These are phyloP conservation scores for Ochromonas danica DNA, from an alignment of 108 stramenopile genomes.

Conservation along the genomic window DNA sequence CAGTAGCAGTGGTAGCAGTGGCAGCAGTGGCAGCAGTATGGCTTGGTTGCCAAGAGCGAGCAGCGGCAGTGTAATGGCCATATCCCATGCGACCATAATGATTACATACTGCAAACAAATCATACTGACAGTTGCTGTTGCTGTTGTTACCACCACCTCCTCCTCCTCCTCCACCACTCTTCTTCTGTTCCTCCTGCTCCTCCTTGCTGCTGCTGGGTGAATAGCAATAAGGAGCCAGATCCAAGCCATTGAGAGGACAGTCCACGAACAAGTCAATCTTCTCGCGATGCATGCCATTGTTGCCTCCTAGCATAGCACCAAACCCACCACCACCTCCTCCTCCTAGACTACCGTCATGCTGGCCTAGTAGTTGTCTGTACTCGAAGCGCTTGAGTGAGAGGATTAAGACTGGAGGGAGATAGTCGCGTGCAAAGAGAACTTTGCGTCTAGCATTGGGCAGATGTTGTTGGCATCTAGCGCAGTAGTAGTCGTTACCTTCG, in stretches of 20 bases:
- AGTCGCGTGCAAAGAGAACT: background rate
- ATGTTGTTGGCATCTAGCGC: background rate
- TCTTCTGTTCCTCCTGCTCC: too few species aligned
- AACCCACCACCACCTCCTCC: background rate
- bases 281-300: conserved; percentile 16
- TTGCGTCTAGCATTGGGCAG: background rate
- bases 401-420: conserved; percentile 3
- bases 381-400: conserved; percentile 25
- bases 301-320: background rate
- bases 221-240: conserved; percentile 10
- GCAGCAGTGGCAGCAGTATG: too few species aligned
- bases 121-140: conserved; percentile 3
- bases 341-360: background rate
- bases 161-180: too few species aligned
- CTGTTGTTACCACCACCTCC: background rate
- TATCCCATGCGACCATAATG: conserved; percentile 33
- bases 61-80: conserved; percentile 39
- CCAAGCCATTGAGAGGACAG: conserved; percentile 28
- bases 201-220: too few species aligned
- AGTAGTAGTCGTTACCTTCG: conserved; percentile 21
- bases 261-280: conserved; percentile 34
- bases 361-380: background rate
- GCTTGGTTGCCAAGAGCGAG: too few species aligned
- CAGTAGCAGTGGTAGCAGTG: too few species aligned
- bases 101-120: conserved; percentile 34